phyloP scores from a whole-genome alignment of 1,139 yeast genomes.

The Suhomyces anneliseae region DNA sequence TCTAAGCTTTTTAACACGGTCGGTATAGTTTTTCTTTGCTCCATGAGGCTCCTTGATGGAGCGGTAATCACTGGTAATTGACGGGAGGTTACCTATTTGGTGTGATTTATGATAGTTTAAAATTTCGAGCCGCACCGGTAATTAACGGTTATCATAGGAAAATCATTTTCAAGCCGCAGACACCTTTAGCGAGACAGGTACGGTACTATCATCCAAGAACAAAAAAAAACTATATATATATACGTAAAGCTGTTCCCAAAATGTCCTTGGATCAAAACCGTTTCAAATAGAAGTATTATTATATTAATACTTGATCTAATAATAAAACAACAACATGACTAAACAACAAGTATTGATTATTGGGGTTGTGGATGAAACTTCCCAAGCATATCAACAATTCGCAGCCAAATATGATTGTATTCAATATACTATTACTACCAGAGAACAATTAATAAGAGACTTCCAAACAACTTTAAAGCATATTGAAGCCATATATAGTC shows the following conservation, averaged over 20 bases:
- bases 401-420: conserved; percentile 43
- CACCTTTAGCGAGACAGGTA: neutral
- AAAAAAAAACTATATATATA: too few relatives aligned
- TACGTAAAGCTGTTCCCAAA: too few relatives aligned
- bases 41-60: too few relatives aligned
- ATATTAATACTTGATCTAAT: too few relatives aligned
- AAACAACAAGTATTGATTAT: conserved; percentile 45
- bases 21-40: too few relatives aligned
- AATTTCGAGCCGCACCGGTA: conserved; percentile 9
- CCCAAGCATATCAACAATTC: conserved; percentile 41
- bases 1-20: too few relatives aligned
- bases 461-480: conserved; percentile 16
- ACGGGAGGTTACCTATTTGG: neutral
- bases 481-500: conserved; percentile 24
- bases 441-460: conserved; percentile 36
- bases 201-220: too few relatives aligned
- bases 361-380: conserved; percentile 39
- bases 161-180: neutral
- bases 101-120: neutral
- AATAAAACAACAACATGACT: conserved; percentile 15
- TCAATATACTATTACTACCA: conserved; percentile 40
- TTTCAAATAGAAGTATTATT: too few relatives aligned
- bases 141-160: conserved; percentile 1
- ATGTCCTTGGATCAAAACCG: too few relatives aligned
- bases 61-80: neutral